These are phyloP conservation scores for Suhomyces sp. DNA, from an alignment of 805 yeast genomes.

Conservation along the genomic window DNA sequence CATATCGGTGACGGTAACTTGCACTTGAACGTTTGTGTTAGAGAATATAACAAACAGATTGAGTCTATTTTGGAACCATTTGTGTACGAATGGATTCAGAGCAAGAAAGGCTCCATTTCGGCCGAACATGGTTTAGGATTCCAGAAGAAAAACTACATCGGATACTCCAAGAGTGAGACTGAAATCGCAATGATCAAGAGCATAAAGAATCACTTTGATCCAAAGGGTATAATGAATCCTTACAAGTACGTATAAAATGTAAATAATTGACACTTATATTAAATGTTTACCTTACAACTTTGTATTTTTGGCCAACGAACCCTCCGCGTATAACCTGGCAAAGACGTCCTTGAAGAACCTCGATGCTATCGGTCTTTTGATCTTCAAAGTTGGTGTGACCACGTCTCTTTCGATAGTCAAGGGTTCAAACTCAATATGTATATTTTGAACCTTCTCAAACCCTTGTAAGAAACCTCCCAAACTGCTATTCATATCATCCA, in stretches of 20 bases:
- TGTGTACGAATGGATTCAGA: constrained; percentile 84
- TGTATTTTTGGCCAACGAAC: constrained; percentile 18
- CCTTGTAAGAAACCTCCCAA: constrained; percentile 22
- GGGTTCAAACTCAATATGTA: constrained; percentile 26
- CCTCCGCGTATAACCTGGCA: constrained; percentile 35
- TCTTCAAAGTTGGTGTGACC: constrained; percentile 63
- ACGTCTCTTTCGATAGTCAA: constrained; percentile 55
- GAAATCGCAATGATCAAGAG: constrained; percentile 76
- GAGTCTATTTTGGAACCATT: constrained; percentile 88
- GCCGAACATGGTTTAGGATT: constrained; percentile 98
- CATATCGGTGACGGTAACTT: constrained; percentile 97
- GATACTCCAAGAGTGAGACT: constrained; percentile 72
- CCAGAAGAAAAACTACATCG: constrained; percentile 88
- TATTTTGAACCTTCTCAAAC: constrained; percentile 34
- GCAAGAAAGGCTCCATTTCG: constrained; percentile 78
- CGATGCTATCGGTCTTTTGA: constrained; percentile 41
- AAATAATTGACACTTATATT: neutral
- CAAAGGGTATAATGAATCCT: constrained; percentile 89
- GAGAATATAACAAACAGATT: constrained; percentile 74
- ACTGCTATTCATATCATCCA: constrained; percentile 21
- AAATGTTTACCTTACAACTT: constrained; percentile 3
- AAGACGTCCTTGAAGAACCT: constrained; percentile 26
- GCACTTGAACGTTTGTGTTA: constrained; percentile 88
- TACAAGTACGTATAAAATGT: constrained; percentile 70
- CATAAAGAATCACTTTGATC: constrained; percentile 81